These are phyloP conservation scores for Sutorius eximius DNA, from an alignment of 1,284 basidiomycete genomes.

Conservation along the genomic window DNA sequence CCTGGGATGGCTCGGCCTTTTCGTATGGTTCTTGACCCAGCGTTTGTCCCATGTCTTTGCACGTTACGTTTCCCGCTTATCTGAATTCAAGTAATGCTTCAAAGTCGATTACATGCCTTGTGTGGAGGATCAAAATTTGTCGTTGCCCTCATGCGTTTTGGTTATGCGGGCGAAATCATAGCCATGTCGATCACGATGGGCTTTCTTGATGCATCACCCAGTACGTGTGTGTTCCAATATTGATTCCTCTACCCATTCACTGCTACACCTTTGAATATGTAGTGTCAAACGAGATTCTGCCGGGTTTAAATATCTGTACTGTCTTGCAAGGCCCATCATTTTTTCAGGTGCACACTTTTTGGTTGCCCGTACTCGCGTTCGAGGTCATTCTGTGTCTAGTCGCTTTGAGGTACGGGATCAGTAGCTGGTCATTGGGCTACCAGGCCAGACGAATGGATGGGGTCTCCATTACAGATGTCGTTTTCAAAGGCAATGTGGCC, in stretches of 20 bases:
- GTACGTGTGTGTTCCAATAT: constrained; percentile 2
- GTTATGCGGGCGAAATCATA: constrained; percentile 13
- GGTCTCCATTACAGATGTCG: constrained; percentile 3
- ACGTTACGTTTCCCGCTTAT: neutral
- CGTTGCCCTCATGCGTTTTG: constrained; percentile 6
- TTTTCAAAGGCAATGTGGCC: constrained; percentile 16
- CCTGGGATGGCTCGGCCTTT: neutral
- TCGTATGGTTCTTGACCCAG: constrained; percentile 11
- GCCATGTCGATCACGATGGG: constrained; percentile 3
- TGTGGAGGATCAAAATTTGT: constrained; percentile 12
- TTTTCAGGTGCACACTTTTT: constrained; percentile 12
- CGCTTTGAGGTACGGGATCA: constrained; percentile 14
- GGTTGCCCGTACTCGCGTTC: constrained; percentile 20
- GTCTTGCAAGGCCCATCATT: constrained; percentile 1
- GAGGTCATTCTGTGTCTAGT: constrained; percentile 16
- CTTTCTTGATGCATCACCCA: neutral
- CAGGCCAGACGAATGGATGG: neutral
- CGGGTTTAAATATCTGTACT: constrained; percentile 19
- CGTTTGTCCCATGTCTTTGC: constrained; percentile 1
- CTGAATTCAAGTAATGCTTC: constrained; percentile 12
- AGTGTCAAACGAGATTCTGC: constrained; percentile 15
- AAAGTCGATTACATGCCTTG: constrained; percentile 17
- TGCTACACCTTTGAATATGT: neutral
- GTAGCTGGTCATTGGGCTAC: constrained; percentile 5
- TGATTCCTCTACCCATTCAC: neutral